phyloP scores from a whole-genome alignment of 2,329 filamentous ascomycete genomes.

The Fusarium papillatum region DNA sequence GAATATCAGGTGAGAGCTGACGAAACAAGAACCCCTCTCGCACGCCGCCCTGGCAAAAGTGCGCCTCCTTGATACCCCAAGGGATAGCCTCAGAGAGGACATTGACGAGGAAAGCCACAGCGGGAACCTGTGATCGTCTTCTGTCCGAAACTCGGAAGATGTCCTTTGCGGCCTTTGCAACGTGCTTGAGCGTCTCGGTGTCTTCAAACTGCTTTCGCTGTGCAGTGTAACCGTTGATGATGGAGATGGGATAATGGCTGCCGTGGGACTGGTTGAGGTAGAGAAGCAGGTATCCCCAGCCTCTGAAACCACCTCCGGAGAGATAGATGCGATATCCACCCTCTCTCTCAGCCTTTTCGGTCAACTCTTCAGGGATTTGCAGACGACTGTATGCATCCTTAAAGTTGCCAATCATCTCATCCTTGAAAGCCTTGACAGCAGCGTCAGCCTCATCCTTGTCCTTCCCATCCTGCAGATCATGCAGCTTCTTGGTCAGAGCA shows the following conservation, averaged over 20 bases:
- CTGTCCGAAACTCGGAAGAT: constrained; percentile 75
- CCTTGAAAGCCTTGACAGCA: constrained; percentile 58
- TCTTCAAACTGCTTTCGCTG: constrained; percentile 64
- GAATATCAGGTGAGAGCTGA: constrained; percentile 59
- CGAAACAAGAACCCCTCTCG: constrained; percentile 76
- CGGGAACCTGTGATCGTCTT: constrained; percentile 75
- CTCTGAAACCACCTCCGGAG: constrained; percentile 78
- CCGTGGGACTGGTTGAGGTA: constrained; percentile 70
- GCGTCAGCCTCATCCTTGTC: constrained; percentile 55
- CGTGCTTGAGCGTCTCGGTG: constrained; percentile 54
- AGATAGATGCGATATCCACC: constrained; percentile 73
- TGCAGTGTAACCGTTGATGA: constrained; percentile 78
- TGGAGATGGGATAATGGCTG: constrained; percentile 76
- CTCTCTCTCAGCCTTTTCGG: constrained; percentile 55
- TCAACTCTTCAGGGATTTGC: constrained; percentile 65
- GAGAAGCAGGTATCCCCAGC: constrained; percentile 77
- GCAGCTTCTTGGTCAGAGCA: constrained; percentile 70
- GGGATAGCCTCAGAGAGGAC: constrained; percentile 73
- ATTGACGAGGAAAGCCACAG: constrained; percentile 76
- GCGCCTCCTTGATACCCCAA: constrained; percentile 68
- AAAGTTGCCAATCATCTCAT: constrained; percentile 67
- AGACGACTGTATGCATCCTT: constrained; percentile 64
- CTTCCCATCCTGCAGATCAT: constrained; percentile 55
- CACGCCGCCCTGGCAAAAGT: constrained; percentile 80
- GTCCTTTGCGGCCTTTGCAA: constrained; percentile 50